phyloP scores from a whole-genome alignment of 306 rosid species.

The Prunus salicina region DNA sequence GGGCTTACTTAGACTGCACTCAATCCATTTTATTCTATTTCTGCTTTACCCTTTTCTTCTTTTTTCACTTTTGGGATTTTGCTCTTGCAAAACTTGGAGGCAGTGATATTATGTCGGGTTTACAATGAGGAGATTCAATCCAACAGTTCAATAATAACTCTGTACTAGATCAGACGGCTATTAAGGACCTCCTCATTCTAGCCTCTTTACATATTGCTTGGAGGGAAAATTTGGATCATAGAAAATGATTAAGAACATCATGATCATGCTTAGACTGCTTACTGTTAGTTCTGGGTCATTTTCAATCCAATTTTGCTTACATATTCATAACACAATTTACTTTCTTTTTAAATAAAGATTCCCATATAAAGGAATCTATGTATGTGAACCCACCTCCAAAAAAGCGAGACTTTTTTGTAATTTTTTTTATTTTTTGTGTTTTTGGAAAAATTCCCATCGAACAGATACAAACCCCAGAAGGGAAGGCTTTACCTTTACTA shows the following conservation, averaged over 20 bases:
- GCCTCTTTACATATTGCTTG: background rate
- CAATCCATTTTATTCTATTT: background rate
- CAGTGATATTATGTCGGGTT: background rate
- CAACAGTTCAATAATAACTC: no score
- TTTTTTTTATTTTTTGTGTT: background rate
- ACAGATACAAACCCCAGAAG: background rate
- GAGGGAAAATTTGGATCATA: constrained; percentile 1
- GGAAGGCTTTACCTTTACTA: background rate
- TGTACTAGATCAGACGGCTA: no score
- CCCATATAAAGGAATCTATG: background rate
- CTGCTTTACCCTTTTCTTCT: background rate
- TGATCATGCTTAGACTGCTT: background rate
- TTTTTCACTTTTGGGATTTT: background rate
- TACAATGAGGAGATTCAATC: no score
- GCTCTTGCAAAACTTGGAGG: background rate
- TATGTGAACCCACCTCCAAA: background rate
- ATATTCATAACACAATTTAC: background rate
- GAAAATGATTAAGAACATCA: constrained; percentile 17
- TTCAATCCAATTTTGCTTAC: background rate
- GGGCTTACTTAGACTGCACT: constrained; percentile 12
- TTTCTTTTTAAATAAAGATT: background rate
- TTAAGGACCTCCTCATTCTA: no score
- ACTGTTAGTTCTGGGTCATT: background rate
- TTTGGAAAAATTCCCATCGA: background rate
- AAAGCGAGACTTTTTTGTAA: background rate